Conservation (phyloP, 2,329 filamentous ascomycete species). For the Exophiala xenobiotica region DNA sequence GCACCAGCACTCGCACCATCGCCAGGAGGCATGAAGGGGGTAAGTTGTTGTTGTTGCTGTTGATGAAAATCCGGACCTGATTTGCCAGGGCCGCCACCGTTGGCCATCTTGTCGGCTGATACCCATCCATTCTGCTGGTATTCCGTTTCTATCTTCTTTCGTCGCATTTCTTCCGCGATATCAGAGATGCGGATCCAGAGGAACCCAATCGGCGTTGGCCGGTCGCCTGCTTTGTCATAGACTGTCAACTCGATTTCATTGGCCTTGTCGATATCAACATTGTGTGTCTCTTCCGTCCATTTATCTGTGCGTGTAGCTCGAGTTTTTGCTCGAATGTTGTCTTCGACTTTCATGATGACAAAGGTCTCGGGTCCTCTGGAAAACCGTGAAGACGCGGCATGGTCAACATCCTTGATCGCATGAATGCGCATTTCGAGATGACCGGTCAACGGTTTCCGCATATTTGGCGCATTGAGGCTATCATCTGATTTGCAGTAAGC, state of each 20-base stretch:
- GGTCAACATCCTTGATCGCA: slow-evolving; percentile 90
- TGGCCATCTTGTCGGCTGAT: slow-evolving; percentile 90
- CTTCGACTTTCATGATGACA: slow-evolving; percentile 94
- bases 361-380: slow-evolving; percentile 91
- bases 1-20: slow-evolving; percentile 41
- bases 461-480: slow-evolving; percentile 90
- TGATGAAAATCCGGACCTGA: slow-evolving; percentile 54
- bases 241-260: slow-evolving; percentile 98
- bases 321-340: slow-evolving; percentile 84
- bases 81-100: slow-evolving; percentile 49
- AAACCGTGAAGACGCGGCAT: slow-evolving; percentile 79
- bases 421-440: slow-evolving; percentile 83
- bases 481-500: slow-evolving; percentile 64
- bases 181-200: slow-evolving; percentile 96
- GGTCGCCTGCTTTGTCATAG: slow-evolving; percentile 90
- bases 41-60: neutral
- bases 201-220: slow-evolving; percentile 88
- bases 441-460: slow-evolving; percentile 93
- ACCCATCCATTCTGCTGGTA: slow-evolving; percentile 95
- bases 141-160: slow-evolving; percentile 95
- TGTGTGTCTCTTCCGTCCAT: slow-evolving; percentile 90
- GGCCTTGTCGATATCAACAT: slow-evolving; percentile 93
- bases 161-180: slow-evolving; percentile 94
- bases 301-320: slow-evolving; percentile 79
- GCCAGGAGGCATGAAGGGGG: slow-evolving; percentile 32